These are phyloP conservation scores for Apiotrichum siamense DNA, from an alignment of 1,284 basidiomycete species.

Conservation along the genomic window DNA sequence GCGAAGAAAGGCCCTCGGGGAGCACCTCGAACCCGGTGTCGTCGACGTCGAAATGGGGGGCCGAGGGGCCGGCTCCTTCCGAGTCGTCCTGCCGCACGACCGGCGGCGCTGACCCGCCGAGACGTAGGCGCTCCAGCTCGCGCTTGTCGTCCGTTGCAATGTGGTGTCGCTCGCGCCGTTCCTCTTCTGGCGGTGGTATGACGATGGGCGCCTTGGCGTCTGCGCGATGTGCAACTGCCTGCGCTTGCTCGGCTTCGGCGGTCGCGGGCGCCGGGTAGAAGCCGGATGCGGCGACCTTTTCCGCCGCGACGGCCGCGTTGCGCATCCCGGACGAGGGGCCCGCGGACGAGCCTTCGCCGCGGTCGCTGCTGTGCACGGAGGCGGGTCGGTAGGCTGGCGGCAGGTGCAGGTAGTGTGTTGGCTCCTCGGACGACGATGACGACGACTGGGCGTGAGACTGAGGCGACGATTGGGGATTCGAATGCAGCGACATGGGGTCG, in stretches of 20 bases:
- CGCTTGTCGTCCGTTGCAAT: conserved; percentile 47
- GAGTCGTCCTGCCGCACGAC: conserved; percentile 12
- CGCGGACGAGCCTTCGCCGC: conserved; percentile 3
- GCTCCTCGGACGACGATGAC: background rate
- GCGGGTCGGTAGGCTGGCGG: conserved; percentile 45
- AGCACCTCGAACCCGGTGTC: conserved; percentile 41
- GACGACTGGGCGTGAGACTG: background rate
- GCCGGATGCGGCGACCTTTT: conserved; percentile 39
- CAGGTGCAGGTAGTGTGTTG: conserved; percentile 20
- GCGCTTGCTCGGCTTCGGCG: conserved; percentile 39
- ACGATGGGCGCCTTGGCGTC: conserved; percentile 33
- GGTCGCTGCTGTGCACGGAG: conserved; percentile 19
- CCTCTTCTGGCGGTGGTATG: conserved; percentile 7
- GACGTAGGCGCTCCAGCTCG: conserved; percentile 37
- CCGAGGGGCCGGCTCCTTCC: conserved; percentile 18
- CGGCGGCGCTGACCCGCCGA: conserved; percentile 40
- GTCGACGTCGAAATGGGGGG: conserved; percentile 42
- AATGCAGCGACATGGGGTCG: background rate
- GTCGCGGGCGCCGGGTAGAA: conserved; percentile 47
- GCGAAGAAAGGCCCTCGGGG: no score
- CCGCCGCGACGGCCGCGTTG: conserved; percentile 11
- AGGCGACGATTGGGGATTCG: background rate
- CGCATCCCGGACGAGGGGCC: conserved; percentile 6
- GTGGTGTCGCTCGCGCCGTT: conserved; percentile 23
- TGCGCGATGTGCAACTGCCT: conserved; percentile 33